Base-by-base conservation (phyloP, 495 filamentous ascomycete genomes). In the Penicillium salamii region DNA sequence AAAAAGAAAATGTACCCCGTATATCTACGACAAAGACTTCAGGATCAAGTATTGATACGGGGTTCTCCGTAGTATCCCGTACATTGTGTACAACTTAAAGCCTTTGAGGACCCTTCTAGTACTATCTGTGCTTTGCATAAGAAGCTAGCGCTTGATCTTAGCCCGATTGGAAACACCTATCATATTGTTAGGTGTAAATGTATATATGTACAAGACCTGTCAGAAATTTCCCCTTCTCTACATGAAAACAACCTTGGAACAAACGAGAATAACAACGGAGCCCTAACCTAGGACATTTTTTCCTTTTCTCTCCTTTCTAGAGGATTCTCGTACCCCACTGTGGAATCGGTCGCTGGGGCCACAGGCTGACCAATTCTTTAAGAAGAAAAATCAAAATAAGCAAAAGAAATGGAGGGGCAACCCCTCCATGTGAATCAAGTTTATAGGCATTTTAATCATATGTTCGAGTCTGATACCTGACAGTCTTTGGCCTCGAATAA, bases 311-410 rank as follows among this genome's bases (percentile, higher is more conserved):
- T 26, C 24, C 14, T 17, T 47, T 37, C 44, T 28, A 47, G 44
- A 47, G 44, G 35, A 36, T 47, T 47, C 35, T 31, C 8, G 9
- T 29, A 23, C 42, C 31, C 42, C 35, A 47, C 44, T 19, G 35
- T 47, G 26, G 52, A 38, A 54, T 52, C 42, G 58, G 69, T 72
- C 66, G 68, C 68, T 55, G 53, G 63, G 70, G 65, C 65, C 62
- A 65, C 62, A 56, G 40, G 34, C 45, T 59, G 57, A 44, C 51
- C 42, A 55, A 49, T 61, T 57, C 63, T 68, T 47, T 40, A 66
- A 67, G 58, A 41, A 65, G 70, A 40, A 71, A 73, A 73, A 73
- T 44, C 70, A 73, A 69, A 73, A 73, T 65, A 73, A 73, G 65
- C 66, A 68, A 40, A n/a, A 21, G 18, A 7, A 28, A 46, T 14